Evolutionary conservation across 2,329 filamentous ascomycete genomes (phyloP).

Genomic region (Paramyrothecium roridum): DNA sequence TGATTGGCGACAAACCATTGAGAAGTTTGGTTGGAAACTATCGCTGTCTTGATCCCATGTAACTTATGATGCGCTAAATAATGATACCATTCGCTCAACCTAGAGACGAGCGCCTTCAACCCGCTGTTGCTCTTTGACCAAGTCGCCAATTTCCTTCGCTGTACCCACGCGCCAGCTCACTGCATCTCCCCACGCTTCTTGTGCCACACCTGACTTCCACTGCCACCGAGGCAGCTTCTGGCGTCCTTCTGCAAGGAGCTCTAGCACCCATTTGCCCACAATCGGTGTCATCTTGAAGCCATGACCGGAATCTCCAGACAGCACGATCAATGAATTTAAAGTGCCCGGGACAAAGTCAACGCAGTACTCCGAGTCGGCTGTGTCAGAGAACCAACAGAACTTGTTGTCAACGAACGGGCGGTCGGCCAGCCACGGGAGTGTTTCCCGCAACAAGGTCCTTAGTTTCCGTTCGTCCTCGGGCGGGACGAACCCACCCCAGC

Average conservation of each 20-base stretch:
- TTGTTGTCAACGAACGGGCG: constrained; percentile 54
- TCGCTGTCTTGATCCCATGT: too few species aligned
- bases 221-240: constrained; percentile 49
- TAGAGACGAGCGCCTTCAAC: too few species aligned
- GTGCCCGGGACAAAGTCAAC: constrained; percentile 55
- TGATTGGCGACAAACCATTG: too few species aligned
- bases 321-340: constrained; percentile 40
- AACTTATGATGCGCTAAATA: too few species aligned
- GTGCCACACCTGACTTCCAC: constrained; percentile 47
- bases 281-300: constrained; percentile 63
- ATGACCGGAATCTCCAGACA: constrained; percentile 59
- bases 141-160: too few species aligned
- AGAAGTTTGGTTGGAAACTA: too few species aligned
- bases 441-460: constrained; percentile 45
- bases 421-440: constrained; percentile 49
- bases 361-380: constrained; percentile 56
- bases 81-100: too few species aligned
- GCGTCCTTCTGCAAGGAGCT: too few species aligned
- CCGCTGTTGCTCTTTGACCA: too few species aligned
- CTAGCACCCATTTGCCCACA: constrained; percentile 54
- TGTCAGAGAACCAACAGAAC: constrained; percentile 64
- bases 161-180: constrained; percentile 35
- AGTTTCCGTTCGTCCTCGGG: constrained; percentile 49
- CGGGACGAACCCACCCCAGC: too few species aligned
- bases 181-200: constrained; percentile 21